These are phyloP conservation scores for Mycena vitilis DNA, from an alignment of 768 basidiomycete species.

Conservation along the genomic window DNA sequence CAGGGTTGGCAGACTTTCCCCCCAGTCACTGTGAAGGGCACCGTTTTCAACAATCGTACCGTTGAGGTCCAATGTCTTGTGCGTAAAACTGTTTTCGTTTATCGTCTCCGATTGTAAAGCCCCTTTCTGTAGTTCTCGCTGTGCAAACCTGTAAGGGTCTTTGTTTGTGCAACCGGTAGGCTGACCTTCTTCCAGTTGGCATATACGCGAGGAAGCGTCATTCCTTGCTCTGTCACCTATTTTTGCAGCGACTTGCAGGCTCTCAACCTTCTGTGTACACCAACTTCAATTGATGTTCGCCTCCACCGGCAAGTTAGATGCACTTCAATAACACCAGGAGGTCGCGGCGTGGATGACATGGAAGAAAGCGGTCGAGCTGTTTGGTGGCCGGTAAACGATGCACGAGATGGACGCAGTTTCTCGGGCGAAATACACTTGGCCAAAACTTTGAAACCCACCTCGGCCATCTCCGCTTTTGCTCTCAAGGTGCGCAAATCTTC, in stretches of 20 bases:
- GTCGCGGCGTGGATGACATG: constrained; percentile 36
- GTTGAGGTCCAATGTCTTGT: constrained; percentile 57
- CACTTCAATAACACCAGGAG: constrained; percentile 7
- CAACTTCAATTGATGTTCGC: constrained; percentile 50
- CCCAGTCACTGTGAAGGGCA: constrained; percentile 52
- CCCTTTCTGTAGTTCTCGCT: constrained; percentile 53
- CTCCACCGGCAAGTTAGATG: constrained; percentile 57
- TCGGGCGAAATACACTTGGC: constrained; percentile 64
- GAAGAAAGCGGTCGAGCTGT: constrained; percentile 58
- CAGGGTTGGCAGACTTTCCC: constrained; percentile 62
- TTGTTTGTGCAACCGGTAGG: background rate
- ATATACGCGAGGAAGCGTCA: constrained; percentile 60
- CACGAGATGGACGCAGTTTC: constrained; percentile 50
- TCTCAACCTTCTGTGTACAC: constrained; percentile 55
- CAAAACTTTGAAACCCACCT: constrained; percentile 64
- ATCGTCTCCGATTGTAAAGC: background rate
- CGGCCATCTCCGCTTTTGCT: constrained; percentile 61
- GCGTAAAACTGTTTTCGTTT: constrained; percentile 34
- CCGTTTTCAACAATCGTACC: constrained; percentile 51
- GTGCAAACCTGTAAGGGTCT: constrained; percentile 56
- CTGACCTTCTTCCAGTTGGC: constrained; percentile 46
- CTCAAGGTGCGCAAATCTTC: constrained; percentile 53
- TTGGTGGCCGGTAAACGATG: constrained; percentile 59
- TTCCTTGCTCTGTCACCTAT: constrained; percentile 58
- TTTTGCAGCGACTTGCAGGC: constrained; percentile 50